Percentiles rank a stretch among this genome's conserved stretches.
Conservation (phyloP, 2,329 filamentous ascomycete genomes). For the Plectosphaerella cucumerina region DNA sequence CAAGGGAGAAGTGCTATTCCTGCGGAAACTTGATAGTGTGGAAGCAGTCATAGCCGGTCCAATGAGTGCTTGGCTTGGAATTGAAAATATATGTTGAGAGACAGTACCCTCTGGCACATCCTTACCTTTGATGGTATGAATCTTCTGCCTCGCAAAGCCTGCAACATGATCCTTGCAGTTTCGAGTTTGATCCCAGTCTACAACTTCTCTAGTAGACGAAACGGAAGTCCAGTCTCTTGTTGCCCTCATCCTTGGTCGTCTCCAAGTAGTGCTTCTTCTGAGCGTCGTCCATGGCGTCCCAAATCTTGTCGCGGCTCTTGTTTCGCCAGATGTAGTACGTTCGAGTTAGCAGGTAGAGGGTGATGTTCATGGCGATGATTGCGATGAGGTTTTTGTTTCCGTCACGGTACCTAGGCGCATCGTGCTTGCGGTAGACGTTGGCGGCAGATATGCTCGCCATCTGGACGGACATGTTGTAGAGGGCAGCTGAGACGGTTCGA, state of each 20-base stretch:
- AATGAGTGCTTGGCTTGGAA: no score
- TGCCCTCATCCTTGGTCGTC: conserved; percentile 38
- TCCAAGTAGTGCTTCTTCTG: conserved; percentile 27
- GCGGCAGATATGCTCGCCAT: conserved; percentile 32
- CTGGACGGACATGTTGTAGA: conserved; percentile 55
- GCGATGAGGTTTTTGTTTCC: conserved; percentile 55
- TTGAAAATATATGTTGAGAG: no score
- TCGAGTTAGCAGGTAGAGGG: conserved; percentile 21
- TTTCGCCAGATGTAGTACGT: conserved; percentile 26
- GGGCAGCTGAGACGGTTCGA: conserved; percentile 56
- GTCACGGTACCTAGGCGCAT: conserved; percentile 50
- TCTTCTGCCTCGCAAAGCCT: no score
- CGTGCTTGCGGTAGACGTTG: conserved; percentile 38
- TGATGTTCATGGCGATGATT: conserved; percentile 37
- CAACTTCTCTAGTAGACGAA: conserved; percentile 22
- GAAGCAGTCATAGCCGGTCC: no score
- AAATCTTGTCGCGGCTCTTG: conserved; percentile 18
- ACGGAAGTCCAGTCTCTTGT: conserved; percentile 37
- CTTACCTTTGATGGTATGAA: no score
- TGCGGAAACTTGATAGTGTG: no score
- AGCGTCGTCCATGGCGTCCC: conserved; percentile 22
- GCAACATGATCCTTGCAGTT: no score
- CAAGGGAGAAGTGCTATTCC: no score
- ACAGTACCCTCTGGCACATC: no score
- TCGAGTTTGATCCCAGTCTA: no score